These are phyloP conservation scores for Cladosporium oxysporum DNA, from an alignment of 2,329 filamentous ascomycete genomes.

Conservation along the genomic window DNA sequence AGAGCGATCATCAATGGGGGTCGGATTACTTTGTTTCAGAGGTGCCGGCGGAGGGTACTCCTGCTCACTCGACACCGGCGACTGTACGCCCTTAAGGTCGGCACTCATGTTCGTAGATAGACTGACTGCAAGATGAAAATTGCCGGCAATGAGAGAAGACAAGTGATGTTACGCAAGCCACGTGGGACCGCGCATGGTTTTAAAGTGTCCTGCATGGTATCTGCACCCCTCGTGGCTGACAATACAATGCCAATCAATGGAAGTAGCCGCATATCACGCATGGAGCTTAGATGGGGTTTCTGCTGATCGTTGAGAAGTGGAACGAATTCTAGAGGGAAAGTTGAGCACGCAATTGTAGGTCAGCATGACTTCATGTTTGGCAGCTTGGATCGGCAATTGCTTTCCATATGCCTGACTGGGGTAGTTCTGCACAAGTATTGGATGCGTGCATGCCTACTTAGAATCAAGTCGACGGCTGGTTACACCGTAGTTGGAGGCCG, in stretches of 20 bases:
- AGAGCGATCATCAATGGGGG: too few relatives aligned
- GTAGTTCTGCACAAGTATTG: neutral
- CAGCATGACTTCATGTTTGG: constrained; percentile 12
- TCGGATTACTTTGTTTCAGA: neutral
- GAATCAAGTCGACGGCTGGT: neutral
- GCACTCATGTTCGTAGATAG: neutral
- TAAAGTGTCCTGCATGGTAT: neutral
- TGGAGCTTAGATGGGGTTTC: neutral
- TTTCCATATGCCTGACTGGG: neutral
- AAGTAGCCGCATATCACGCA: neutral
- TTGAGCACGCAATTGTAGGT: constrained; percentile 11
- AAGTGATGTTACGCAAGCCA: neutral
- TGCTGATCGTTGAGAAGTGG: constrained; percentile 4
- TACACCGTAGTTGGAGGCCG: neutral
- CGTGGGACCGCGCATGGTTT: neutral
- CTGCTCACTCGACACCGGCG: constrained; percentile 6
- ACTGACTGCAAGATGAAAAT: neutral
- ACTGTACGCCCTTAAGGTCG: neutral
- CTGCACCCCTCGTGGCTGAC: neutral
- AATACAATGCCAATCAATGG: neutral
- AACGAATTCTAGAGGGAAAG: neutral
- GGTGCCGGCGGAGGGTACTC: neutral
- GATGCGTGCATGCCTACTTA: neutral
- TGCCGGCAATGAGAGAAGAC: neutral
- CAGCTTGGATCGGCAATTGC: constrained; percentile 3